Evolutionary conservation across 139 green algal genomes (phyloP).

Genomic region (Limnomonas spitsbergensis): DNA sequence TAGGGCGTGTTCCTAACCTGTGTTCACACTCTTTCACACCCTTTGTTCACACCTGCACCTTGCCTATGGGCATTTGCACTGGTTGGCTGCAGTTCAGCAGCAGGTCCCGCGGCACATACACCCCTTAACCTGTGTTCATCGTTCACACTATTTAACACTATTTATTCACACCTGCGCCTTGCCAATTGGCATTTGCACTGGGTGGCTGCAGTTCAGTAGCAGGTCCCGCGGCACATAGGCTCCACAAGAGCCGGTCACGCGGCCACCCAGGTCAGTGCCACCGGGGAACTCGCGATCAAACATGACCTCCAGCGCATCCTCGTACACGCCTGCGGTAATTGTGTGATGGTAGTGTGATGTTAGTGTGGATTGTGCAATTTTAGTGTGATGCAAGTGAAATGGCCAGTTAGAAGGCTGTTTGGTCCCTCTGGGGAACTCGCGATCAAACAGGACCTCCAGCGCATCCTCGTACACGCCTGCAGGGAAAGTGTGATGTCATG

Average conservation of each 20-base stretch:
- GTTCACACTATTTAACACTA: too few species aligned
- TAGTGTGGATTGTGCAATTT: too few species aligned
- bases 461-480: conserved; percentile 60
- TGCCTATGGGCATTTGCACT: conserved; percentile 26
- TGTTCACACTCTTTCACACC: too few species aligned
- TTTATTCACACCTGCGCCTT: conserved; percentile 49
- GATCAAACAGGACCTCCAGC: conserved; percentile 73
- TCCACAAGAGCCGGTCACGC: conserved; percentile 32
- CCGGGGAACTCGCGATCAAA: conserved; percentile 60
- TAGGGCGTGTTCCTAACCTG: too few species aligned
- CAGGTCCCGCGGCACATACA: conserved; percentile 39
- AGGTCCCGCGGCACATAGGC: conserved; percentile 38
- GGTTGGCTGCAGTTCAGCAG: conserved; percentile 38
- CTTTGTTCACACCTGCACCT: conserved; percentile 41
- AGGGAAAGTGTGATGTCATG: too few species aligned
- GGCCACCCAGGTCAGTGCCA: conserved; percentile 36
- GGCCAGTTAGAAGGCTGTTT: too few species aligned
- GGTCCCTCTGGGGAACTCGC: conserved; percentile 50
- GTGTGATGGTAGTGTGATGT: background rate
- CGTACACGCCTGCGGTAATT: conserved; percentile 46
- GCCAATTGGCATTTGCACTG: conserved; percentile 24
- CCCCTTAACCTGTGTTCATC: too few species aligned
- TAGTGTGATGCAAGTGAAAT: too few species aligned
- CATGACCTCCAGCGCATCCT: conserved; percentile 72
- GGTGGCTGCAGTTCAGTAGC: conserved; percentile 39